phyloP scores from a whole-genome alignment of 2,329 filamentous ascomycete genomes.

The Penicillium sp. region DNA sequence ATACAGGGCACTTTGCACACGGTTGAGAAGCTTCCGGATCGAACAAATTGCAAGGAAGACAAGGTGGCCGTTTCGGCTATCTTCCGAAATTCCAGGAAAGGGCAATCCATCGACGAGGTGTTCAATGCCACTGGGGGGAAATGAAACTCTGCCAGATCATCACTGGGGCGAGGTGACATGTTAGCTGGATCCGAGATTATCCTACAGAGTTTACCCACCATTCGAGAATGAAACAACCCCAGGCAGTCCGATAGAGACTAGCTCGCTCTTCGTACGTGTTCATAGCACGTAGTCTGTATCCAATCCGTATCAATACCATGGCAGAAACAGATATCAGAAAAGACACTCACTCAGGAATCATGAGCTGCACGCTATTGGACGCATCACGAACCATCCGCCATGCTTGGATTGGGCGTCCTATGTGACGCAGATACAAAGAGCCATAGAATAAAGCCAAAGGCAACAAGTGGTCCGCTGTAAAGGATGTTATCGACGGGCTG shows the following conservation, averaged over 20 bases:
- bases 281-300: conserved; percentile 11
- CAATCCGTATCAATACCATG: background rate
- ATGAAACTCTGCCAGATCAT: conserved; percentile 20
- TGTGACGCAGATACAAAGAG: conserved; percentile 20
- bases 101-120: conserved; percentile 13
- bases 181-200: background rate
- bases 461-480: conserved; percentile 6
- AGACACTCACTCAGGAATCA: conserved; percentile 11
- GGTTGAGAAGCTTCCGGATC: conserved; percentile 17
- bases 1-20: conserved; percentile 14
- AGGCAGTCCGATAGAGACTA: conserved; percentile 13
- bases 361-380: conserved; percentile 12
- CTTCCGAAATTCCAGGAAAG: conserved; percentile 15
- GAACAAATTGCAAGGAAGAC: conserved; percentile 21
- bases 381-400: conserved; percentile 14
- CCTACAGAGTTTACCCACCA: background rate
- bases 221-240: conserved; percentile 21
- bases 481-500: background rate
- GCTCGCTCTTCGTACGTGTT: conserved; percentile 5
- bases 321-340: background rate
- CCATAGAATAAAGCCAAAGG: conserved; percentile 16
- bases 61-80: conserved; percentile 7
- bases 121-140: conserved; percentile 19
- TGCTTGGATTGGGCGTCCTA: conserved; percentile 15
- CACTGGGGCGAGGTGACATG: background rate